phyloP scores from a whole-genome alignment of 306 rosid species.

The Oxytropis ochrocephala region DNA sequence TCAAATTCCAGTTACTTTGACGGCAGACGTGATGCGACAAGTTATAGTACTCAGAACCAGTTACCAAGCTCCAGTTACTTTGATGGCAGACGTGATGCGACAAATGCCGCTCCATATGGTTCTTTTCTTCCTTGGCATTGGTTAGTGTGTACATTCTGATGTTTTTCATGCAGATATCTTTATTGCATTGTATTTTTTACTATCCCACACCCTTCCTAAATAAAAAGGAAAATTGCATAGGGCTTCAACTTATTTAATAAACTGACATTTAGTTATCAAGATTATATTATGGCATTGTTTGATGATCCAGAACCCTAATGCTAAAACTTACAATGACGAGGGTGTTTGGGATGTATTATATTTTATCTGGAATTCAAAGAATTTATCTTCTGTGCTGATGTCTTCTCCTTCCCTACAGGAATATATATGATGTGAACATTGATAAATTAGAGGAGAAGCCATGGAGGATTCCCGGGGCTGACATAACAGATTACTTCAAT shows the following conservation, averaged over 20 bases:
- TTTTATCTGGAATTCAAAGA: not conserved
- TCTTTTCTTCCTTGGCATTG: constrained; percentile 60
- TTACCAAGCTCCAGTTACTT: constrained; percentile 19
- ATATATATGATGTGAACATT: constrained; percentile 46
- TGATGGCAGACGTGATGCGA: not conserved
- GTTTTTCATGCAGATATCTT: not conserved
- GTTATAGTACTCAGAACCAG: constrained; percentile 18
- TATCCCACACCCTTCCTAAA: not conserved
- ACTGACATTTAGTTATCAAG: not conserved
- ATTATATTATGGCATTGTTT: not conserved
- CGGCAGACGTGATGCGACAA: constrained; percentile 5
- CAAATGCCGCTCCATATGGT: constrained; percentile 22
- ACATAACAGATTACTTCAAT: constrained; percentile 61
- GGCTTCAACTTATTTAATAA: not conserved
- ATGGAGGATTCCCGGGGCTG: constrained; percentile 52
- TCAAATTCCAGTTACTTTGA: constrained; percentile 21
- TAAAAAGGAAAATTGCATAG: not conserved
- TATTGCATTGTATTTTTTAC: not conserved
- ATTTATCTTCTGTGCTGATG: constrained; percentile 6
- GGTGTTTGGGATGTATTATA: not conserved
- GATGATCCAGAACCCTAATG: not conserved
- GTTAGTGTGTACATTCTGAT: constrained; percentile 32
- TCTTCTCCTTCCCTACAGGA: constrained; percentile 33
- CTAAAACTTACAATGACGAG: not conserved
- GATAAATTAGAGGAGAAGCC: constrained; percentile 54